A percentile compares a stretch with the other conserved stretches of the same genome.
These are phyloP conservation scores for Leccinum longicurvipes DNA, from an alignment of 768 basidiomycete genomes.

Conservation along the genomic window DNA sequence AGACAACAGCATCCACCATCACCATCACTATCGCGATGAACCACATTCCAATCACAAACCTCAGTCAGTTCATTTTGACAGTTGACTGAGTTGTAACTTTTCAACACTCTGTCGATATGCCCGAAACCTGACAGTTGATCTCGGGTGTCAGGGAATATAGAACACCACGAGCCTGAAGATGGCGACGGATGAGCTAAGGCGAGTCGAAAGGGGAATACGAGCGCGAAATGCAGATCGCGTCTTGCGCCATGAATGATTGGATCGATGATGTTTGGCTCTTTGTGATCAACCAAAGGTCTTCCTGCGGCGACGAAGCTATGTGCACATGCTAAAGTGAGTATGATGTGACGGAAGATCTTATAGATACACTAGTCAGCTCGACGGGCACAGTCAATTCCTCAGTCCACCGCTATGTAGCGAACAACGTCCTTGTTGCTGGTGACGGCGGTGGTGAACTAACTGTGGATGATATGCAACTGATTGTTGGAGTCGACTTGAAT, in stretches of 20 bases:
- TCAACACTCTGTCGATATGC: not conserved
- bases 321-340: not conserved
- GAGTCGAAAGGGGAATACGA: not conserved
- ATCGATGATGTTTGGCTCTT: not conserved
- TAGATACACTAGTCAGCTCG: not conserved
- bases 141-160: not conserved
- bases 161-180: not conserved
- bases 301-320: not conserved
- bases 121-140: conserved; percentile 1
- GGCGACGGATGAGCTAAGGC: not conserved
- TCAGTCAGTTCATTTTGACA: not conserved
- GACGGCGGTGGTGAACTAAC: not conserved
- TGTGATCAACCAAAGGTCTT: not conserved
- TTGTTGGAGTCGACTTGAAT: not conserved
- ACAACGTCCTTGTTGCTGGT: not conserved
- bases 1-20: not conserved
- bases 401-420: not conserved
- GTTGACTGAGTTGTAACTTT: not conserved
- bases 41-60: not conserved
- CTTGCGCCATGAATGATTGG: not conserved
- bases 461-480: not conserved
- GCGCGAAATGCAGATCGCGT: not conserved
- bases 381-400: not conserved
- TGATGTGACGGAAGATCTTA: not conserved
- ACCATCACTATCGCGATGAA: conserved; percentile 19